Evolutionary conservation across 331 rosid genomes (phyloP), one percentile per base, ranked within the genome.

Genomic region (Quercus lobata): DNA sequence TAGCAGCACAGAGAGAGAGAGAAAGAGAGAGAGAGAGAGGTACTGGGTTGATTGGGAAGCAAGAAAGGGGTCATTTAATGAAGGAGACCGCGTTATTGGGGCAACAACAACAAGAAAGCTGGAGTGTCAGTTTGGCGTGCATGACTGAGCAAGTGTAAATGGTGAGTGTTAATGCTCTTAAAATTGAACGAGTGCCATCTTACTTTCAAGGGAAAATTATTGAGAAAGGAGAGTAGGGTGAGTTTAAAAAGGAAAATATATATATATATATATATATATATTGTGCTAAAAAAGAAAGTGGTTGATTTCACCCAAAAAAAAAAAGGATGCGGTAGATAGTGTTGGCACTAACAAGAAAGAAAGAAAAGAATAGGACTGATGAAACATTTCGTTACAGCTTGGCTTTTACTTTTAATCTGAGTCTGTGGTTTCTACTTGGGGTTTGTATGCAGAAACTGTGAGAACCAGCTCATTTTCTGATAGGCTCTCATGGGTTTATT

Each of bases 91-190:
- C 54, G 77, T 37, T 70, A 72, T 74, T 70, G 74, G 79, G 70
- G 61, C 66, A 63, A 57, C 77, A 69, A 57, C 77, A 80, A 81
- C 70, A 79, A 83, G 81, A 85, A 89, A 88, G 89, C 85, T 80
- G 74, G 60, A 68, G 82, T 88, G 94, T 93, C 95, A 91, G 97
- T 89, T 85, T 91, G 86, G 97, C 92, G 90, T 93, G 95, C 95
- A 61, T 85, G 17, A 80, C 86, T 86, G 79, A 81, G 87, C 81
- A 86, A 89, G 89, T 30, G 60, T 32, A 49, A 58, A 72, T 76
- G 79, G 73, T 77, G 81, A 75, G 80, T 65, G 72, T 61, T 62
- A 81, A 55, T 69, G 80, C 82, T 86, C 25, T 77, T 68, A 72
- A 88, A 84, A 81, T 83, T 91, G 80, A 84, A 83, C 84, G 79